A percentile compares a stretch with the other conserved stretches of the same genome.
These are phyloP conservation scores for Blechomonas ayalai DNA, from an alignment of 208 protist genomes.

Conservation along the genomic window DNA sequence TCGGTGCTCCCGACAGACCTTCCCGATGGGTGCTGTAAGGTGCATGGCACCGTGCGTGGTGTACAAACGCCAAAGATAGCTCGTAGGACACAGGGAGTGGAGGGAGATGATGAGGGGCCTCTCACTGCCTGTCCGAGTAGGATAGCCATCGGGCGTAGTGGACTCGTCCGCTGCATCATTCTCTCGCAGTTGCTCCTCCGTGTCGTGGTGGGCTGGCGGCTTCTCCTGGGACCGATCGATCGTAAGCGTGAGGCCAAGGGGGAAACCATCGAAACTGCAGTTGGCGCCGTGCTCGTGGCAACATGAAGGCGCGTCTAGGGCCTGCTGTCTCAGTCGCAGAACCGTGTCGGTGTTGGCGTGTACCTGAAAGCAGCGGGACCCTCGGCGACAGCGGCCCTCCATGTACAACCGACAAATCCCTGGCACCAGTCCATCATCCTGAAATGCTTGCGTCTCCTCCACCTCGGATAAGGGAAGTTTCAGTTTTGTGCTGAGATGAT, in stretches of 20 bases:
- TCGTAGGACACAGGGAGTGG: slow-evolving; percentile 61
- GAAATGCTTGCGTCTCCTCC: slow-evolving; percentile 60
- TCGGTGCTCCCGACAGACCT: slow-evolving; percentile 72
- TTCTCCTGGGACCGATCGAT: slow-evolving; percentile 24
- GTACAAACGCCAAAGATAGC: slow-evolving; percentile 61
- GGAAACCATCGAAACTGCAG: slow-evolving; percentile 62
- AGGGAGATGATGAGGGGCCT: slow-evolving; percentile 39
- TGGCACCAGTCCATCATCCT: slow-evolving; percentile 73
- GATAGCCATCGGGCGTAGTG: not conserved
- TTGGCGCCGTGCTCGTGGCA: slow-evolving; percentile 64
- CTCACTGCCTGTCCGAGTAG: not conserved
- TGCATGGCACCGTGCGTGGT: slow-evolving; percentile 26
- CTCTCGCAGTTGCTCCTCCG: slow-evolving; percentile 7
- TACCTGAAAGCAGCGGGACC: slow-evolving; percentile 69
- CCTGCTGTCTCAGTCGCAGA: slow-evolving; percentile 47
- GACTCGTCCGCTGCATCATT: not conserved
- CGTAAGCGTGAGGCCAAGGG: slow-evolving; percentile 58
- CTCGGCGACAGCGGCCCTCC: slow-evolving; percentile 68
- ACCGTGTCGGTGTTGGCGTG: slow-evolving; percentile 59
- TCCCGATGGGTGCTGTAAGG: slow-evolving; percentile 31
- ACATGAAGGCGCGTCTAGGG: slow-evolving; percentile 52
- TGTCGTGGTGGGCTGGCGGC: not conserved
- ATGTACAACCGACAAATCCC: slow-evolving; percentile 77
- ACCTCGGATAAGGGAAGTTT: slow-evolving; percentile 51
- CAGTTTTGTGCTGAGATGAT: slow-evolving; percentile 81